Evolutionary conservation across 768 basidiomycete species (phyloP).

Genomic region (Boletus vermiculosoides): DNA sequence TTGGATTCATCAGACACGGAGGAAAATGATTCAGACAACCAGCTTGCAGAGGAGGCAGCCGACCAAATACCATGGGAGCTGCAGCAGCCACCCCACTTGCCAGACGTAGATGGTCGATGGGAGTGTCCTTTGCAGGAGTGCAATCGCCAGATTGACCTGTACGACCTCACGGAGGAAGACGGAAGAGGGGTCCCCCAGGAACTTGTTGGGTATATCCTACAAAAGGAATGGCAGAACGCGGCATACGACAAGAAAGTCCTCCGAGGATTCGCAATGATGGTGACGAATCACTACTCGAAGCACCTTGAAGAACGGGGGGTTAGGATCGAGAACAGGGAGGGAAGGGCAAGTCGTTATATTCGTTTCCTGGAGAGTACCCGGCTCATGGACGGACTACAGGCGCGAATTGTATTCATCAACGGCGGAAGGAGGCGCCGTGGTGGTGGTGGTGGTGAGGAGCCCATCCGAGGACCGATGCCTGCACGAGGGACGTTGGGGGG

Average conservation of each 20-base stretch:
- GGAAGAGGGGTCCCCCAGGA: constrained; percentile 22
- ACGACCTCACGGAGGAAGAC: constrained; percentile 39
- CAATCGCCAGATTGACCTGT: constrained; percentile 45
- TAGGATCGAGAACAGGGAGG: constrained; percentile 12
- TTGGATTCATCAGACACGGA: constrained; percentile 48
- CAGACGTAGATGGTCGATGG: constrained; percentile 49
- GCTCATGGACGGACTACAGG: constrained; percentile 9
- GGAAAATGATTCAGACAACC: constrained; percentile 37
- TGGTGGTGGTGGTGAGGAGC: not conserved
- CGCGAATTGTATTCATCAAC: constrained; percentile 8
- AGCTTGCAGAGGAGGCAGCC: constrained; percentile 12
- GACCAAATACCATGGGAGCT: constrained; percentile 39
- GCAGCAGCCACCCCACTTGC: constrained; percentile 39
- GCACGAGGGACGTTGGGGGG: constrained; percentile 22
- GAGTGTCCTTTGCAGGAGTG: constrained; percentile 48
- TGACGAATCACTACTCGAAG: constrained; percentile 25
- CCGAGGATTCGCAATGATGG: constrained; percentile 25
- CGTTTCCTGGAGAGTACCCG: not conserved
- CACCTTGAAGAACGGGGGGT: constrained; percentile 26
- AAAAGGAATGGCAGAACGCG: constrained; percentile 38
- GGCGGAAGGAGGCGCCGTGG: constrained; percentile 3
- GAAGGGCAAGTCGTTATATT: constrained; percentile 15
- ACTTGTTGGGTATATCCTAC: constrained; percentile 23
- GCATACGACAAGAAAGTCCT: constrained; percentile 30
- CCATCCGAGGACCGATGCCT: constrained; percentile 25